Evolutionary conservation across 2,329 filamentous ascomycete genomes (phyloP), one percentile per base, ranked within the genome.

Genomic region (Epichloe brachyelytri): DNA sequence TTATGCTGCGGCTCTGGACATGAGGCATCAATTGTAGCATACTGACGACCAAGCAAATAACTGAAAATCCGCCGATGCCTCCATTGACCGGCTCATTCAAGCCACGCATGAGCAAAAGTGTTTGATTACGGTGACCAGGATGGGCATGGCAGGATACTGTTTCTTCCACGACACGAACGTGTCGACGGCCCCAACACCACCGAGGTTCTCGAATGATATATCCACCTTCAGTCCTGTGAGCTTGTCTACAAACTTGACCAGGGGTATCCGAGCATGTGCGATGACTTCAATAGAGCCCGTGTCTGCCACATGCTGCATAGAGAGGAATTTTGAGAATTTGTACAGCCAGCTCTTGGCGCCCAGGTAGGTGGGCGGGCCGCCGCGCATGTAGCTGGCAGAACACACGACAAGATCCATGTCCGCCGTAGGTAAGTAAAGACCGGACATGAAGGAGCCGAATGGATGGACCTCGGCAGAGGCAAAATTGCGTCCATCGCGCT

Each of bases 401-500:
- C 90, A 79, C 49, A 93, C 77, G 3, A 95, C 93, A 46, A 98
- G 74, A 63, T 98, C 93, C 82, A 98, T 95, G 63, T 98, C 93
- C 15, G 87, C 88, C 1, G 86, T 80, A 0, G 78, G 78, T 2
- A 82, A 69, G 58, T 81, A 82, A 7, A 88, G 72, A 0, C 86
- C 88, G 3, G 88, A 88, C 58, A 88, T 90, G 67, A 90, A 98
- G 0, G 93, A 97, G n/a, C 93, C 93, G 64, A 98, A 98, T 10
- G 84, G 76, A 36, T 78, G 73, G 7, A 96, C 72, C 46, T 83
- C 74, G 11, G 82, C 80, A 45, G 80, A 78, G 12, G 71, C 67
- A 59, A 81, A 84, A 46, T 72, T 65, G n/a, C 63, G 57, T 1
- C 59, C 63, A 12, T 70, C 71, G 14, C 65, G 71, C 53, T 73